Evolutionary conservation across 2,329 filamentous ascomycete genomes (phyloP), one percentile per base, ranked within the genome.

Genomic region (Aspergillus pseudoterreus): DNA sequence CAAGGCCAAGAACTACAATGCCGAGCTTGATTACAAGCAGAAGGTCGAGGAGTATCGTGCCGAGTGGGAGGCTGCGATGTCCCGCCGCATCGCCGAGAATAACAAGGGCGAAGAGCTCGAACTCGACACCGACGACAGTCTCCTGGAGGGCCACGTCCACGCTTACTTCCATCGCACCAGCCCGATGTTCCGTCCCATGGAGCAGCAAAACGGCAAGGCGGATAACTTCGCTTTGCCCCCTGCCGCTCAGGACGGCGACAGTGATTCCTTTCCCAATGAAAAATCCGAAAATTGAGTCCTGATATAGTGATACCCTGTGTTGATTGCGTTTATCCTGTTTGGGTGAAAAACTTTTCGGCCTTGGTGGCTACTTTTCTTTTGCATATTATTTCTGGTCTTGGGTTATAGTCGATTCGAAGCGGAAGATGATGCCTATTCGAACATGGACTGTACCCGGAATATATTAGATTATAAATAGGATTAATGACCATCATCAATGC

Each of bases 11-110:
- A 70, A 82, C 67, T 97, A 96, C 76, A 78, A 96, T 71, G 84
- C 91, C 6, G 85, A 89, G 56, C 76, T 85, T 46, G 92, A 97
- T 78, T 90, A 87, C 75, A 82, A 88, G 75, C 80, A 86, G 69
- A 92, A 90, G 79, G 87, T 96, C 57, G 81, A 85, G 62, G 92
- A 96, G 69, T 88, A 96, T 82, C 78, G 83, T 73, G 71, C 76
- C 27, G 77, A 82, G 56, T 80, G 78, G 72, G 81, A 84, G 52
- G 58, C 63, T 4, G 68, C 66, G 17, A 72, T 76, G 73, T 72
- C 76, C 21, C 70, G 73, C 53, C 79, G 78, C 61, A 58, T 67
- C 3, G 66, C 72, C 32, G 81, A 83, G 67, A 79, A 82, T 65
- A 73, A 72, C 19, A 56, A 60, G 47, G 50, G 44, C 12, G 62